phyloP scores from a whole-genome alignment of 192 early-diverging fungal genomes.

The Coemansia sp. region DNA sequence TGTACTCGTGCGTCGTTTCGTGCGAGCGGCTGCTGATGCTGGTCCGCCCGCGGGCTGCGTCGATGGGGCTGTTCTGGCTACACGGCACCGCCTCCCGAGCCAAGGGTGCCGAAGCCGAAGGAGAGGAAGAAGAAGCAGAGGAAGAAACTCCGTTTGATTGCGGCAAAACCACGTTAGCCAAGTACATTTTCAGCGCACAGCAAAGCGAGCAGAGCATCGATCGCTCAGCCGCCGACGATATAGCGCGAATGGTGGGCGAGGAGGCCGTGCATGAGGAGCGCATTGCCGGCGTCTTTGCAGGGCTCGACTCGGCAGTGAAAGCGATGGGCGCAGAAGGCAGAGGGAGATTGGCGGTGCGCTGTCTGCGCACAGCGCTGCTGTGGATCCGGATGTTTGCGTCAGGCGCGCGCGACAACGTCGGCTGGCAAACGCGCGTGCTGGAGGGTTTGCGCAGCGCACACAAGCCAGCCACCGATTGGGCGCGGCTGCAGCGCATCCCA shows the following conservation, averaged over 20 bases:
- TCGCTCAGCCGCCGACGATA: neutral
- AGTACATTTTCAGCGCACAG: slow-evolving; percentile 8
- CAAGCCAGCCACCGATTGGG: slow-evolving; percentile 42
- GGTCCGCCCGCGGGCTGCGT: slow-evolving; percentile 13
- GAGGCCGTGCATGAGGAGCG: slow-evolving; percentile 19
- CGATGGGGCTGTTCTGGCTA: slow-evolving; percentile 23
- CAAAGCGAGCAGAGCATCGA: neutral
- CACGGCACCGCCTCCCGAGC: neutral
- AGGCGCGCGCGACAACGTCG: slow-evolving; percentile 26
- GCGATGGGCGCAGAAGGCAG: neutral
- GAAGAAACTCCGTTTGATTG: neutral
- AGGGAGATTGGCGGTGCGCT: slow-evolving; percentile 11
- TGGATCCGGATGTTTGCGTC: slow-evolving; percentile 27
- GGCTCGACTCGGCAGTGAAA: neutral
- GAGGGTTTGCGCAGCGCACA: slow-evolving; percentile 2
- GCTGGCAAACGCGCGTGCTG: slow-evolving; percentile 11
- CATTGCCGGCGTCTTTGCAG: slow-evolving; percentile 21
- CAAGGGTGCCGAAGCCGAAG: neutral
- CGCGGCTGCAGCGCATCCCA: slow-evolving; percentile 35
- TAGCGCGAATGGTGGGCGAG: slow-evolving; percentile 23
- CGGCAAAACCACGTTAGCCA: neutral
- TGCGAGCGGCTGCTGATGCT: slow-evolving; percentile 19
- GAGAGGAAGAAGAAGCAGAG: too few relatives aligned
- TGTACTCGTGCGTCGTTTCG: neutral
- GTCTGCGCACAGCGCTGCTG: slow-evolving; percentile 10